Conservation (phyloP, 441 rosid species). For the Omphalea diandra region DNA sequence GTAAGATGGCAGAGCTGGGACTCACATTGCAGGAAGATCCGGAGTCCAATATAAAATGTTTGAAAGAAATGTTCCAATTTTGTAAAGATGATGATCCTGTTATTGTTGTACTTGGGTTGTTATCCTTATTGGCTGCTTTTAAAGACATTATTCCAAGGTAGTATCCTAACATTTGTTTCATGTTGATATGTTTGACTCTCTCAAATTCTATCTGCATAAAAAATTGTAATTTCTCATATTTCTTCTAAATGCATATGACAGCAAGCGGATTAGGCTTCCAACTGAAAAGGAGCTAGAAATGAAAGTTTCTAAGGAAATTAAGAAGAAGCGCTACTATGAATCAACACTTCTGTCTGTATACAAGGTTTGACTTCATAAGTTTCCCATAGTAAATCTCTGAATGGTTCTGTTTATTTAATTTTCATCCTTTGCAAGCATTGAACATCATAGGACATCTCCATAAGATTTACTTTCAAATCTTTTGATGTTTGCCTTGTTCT, state of each 20-base stretch:
- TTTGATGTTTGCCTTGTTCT: not conserved
- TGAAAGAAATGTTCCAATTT: constrained; percentile 74
- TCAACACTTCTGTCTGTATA: constrained; percentile 73
- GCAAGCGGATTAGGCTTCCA: constrained; percentile 96
- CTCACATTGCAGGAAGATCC: constrained; percentile 71
- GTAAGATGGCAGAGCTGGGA: constrained; percentile 82
- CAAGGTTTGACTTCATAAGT: constrained; percentile 72
- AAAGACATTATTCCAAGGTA: constrained; percentile 97
- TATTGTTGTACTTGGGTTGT: constrained; percentile 63
- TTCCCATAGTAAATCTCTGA: no score
- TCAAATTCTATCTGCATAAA: not conserved
- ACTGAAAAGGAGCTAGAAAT: constrained; percentile 96
- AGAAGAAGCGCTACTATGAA: constrained; percentile 84
- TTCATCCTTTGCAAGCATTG: not conserved
- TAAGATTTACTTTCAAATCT: not conserved
- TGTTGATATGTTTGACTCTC: not conserved
- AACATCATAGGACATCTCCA: not conserved
- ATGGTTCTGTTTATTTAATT: not conserved
- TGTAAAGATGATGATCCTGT: constrained; percentile 59
- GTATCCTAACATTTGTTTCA: constrained; percentile 9
- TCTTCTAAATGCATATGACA: constrained; percentile 32
- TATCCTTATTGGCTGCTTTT: constrained; percentile 89
- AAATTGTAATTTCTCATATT: constrained; percentile 6
- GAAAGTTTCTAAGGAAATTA: constrained; percentile 95
- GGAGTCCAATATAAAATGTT: constrained; percentile 63